A percentile compares a stretch with the other conserved stretches of the same genome.
Conservation (phyloP, 2,329 filamentous ascomycete species). For the Fusarium tricinctum region DNA sequence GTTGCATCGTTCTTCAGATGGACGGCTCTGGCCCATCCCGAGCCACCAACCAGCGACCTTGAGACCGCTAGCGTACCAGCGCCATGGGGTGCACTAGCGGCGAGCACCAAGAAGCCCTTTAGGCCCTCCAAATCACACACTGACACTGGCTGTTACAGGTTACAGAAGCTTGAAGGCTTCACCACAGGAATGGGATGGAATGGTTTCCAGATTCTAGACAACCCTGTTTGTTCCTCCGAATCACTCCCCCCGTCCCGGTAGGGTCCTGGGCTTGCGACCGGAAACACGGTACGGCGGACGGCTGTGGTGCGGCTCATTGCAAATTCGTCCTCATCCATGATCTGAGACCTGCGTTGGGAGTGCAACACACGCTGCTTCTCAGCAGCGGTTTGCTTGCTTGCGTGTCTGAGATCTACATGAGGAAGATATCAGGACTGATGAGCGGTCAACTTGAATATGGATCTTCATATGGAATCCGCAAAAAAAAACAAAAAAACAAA, state of each 20-base stretch:
- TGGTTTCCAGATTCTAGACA: constrained; percentile 36
- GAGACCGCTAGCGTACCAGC: constrained; percentile 46
- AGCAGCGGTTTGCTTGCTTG: constrained; percentile 28
- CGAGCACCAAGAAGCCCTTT: constrained; percentile 20
- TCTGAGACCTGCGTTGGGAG: constrained; percentile 35
- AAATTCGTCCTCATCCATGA: constrained; percentile 41
- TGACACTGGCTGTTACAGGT: constrained; percentile 41
- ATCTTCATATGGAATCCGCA: constrained; percentile 25
- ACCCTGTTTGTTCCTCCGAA: constrained; percentile 17
- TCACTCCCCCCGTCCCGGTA: constrained; percentile 31
- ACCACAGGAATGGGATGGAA: constrained; percentile 40
- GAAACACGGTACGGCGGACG: constrained; percentile 42
- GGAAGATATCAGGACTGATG: constrained; percentile 24
- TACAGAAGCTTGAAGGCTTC: constrained; percentile 19
- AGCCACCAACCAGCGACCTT: constrained; percentile 35
- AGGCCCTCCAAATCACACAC: constrained; percentile 21
- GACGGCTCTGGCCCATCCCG: constrained; percentile 41
- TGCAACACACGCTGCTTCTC: constrained; percentile 20
- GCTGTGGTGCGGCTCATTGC: constrained; percentile 38
- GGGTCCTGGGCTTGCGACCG: constrained; percentile 32
- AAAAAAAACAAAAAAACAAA: not conserved
- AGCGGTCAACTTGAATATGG: constrained; percentile 40
- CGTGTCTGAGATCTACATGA: constrained; percentile 42
- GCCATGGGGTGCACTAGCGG: constrained; percentile 43
- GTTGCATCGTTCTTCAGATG: constrained; percentile 36